Conservation (phyloP, 2,329 filamentous ascomycete species). For the Ophiostoma sp. region DNA sequence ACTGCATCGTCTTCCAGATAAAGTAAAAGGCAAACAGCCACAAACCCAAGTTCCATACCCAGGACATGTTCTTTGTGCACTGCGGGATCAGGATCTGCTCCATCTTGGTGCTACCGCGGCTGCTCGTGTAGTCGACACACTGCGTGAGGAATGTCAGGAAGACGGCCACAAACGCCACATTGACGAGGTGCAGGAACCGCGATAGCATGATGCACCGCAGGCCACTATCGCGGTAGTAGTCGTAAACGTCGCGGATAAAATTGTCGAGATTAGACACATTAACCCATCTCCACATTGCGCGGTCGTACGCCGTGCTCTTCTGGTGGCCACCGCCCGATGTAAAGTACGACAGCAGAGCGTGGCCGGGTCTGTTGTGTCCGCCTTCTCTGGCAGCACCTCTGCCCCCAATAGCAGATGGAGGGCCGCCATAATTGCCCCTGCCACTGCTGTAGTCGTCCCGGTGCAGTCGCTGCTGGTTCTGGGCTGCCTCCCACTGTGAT, state of each 20-base stretch:
- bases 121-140: conserved; percentile 74
- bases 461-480: conserved; percentile 49
- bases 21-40: conserved; percentile 86
- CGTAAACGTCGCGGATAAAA: conserved; percentile 79
- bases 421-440: conserved; percentile 29
- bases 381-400: not conserved
- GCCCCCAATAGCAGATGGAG: conserved; percentile 23
- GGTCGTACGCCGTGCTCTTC: conserved; percentile 52
- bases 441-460: conserved; percentile 32
- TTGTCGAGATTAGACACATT: conserved; percentile 85
- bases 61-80: conserved; percentile 71
- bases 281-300: conserved; percentile 87
- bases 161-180: conserved; percentile 73
- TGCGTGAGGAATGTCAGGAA: conserved; percentile 79
- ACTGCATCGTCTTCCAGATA: conserved; percentile 71
- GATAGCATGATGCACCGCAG: conserved; percentile 78
- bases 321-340: conserved; percentile 20
- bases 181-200: conserved; percentile 67
- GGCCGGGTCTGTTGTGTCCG: conserved; percentile 18
- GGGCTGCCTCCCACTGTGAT: conserved; percentile 52
- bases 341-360: conserved; percentile 27
- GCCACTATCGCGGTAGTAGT: conserved; percentile 77
- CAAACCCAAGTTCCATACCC: conserved; percentile 68
- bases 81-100: conserved; percentile 58
- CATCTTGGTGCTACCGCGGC: conserved; percentile 59